A percentile compares a stretch with the other conserved stretches of the same genome.
Conservation (phyloP, 768 basidiomycete genomes). For the Boletus rufocinnamomeus region DNA sequence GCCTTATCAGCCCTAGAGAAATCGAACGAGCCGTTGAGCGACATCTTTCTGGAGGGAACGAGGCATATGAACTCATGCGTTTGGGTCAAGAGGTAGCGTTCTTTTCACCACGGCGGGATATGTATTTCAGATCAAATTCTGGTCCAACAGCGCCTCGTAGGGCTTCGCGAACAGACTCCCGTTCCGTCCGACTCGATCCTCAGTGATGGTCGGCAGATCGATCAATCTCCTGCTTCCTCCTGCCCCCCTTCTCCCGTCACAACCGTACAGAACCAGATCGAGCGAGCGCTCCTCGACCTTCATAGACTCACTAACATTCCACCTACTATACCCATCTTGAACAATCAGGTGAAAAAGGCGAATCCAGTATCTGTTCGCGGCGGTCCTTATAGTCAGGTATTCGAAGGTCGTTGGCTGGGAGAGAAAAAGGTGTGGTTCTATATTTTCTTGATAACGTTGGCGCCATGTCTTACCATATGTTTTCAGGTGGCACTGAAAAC, state of each 20-base stretch:
- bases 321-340: constrained; percentile 52
- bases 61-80: constrained; percentile 51
- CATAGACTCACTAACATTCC: constrained; percentile 54
- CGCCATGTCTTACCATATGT: not conserved
- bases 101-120: not conserved
- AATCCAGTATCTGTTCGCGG: constrained; percentile 44
- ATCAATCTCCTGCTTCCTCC: constrained; percentile 25
- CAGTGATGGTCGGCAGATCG: constrained; percentile 22
- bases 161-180: constrained; percentile 7
- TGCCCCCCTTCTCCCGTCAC: constrained; percentile 25
- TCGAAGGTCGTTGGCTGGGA: constrained; percentile 55
- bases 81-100: constrained; percentile 48
- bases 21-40: constrained; percentile 40
- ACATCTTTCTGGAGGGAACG: constrained; percentile 43
- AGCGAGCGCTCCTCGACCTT: constrained; percentile 48
- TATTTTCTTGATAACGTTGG: not conserved
- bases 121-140: not conserved
- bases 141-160: constrained; percentile 26
- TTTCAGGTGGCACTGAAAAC: constrained; percentile 59
- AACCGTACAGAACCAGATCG: constrained; percentile 41
- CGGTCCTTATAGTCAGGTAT: constrained; percentile 58
- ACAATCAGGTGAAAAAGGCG: constrained; percentile 50
- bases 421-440: constrained; percentile 45
- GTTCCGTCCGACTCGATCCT: constrained; percentile 17
- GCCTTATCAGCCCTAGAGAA: constrained; percentile 41